Evolutionary conservation across 306 rosid genomes (phyloP), one percentile per base, ranked within the genome.

Genomic region (Dalbergia cochinchinensis): DNA sequence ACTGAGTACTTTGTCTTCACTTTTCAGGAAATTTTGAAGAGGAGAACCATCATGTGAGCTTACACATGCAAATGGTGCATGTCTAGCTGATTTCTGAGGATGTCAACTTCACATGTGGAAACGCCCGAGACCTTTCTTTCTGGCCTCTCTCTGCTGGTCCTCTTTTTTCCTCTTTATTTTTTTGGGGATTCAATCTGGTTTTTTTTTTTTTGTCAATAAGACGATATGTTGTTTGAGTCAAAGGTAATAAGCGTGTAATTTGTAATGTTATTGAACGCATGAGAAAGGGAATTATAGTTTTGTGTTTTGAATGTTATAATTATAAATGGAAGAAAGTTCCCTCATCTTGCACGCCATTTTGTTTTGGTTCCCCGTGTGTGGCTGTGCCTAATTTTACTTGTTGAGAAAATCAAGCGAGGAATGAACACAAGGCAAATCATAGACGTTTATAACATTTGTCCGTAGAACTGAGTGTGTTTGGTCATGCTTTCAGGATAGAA

Each of bases 21-120:
- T 69, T 84, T 73, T 16, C 90, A 94, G 98, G 92, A 92, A 80
- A 78, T 92, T 82, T 82, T 90, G 37, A 90, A 80, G 83, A 87
- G 85, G 78, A 86, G 53, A 53, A 71, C 83, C 90, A 18, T 82
- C 88, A 57, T 61, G 2, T 86, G 89, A 90, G 78, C 77, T 51
- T 73, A 65, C 67, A 44, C 62, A 2, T 81, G 80, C 74, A 70
- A 69, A 71, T 83, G 73, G 47, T 79, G 68, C 62, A 81, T 90
- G 85, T 90, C 82, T 84, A 88, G 84, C 78, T 71, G 51, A 63
- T 54, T 71, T 73, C 20, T 45, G 45, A 3, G 37, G 64, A 80
- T 45, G 41, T 71, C 33, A 65, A 74, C 79, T 65, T 50, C 58
- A 64, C 50, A 37, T 65, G 35, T 58, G 15, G 76, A 41, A 76